These are phyloP conservation scores for Corynascus novoguineensis DNA, from an alignment of 495 filamentous ascomycete genomes.

Conservation along the genomic window DNA sequence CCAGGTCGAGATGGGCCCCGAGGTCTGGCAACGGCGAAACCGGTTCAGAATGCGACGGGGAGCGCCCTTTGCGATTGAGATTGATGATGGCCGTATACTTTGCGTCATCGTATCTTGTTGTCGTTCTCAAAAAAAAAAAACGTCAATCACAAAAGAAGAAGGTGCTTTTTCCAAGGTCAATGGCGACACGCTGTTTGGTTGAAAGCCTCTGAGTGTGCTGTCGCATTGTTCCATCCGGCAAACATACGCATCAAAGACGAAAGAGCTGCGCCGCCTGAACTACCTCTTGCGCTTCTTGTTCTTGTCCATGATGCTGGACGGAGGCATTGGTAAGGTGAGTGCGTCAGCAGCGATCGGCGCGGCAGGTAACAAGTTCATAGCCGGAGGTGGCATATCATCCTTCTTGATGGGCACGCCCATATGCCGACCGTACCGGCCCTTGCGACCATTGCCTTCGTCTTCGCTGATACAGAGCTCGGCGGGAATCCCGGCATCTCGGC, in stretches of 20 bases:
- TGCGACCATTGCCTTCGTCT: slow-evolving; percentile 92
- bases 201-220: not conserved
- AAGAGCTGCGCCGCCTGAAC: not conserved
- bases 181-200: not conserved
- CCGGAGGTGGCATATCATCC: slow-evolving; percentile 32
- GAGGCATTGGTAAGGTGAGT: not conserved
- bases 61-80: too few species aligned
- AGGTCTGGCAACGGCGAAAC: not conserved
- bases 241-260: not conserved
- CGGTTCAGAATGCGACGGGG: not conserved
- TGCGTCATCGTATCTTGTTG: not conserved
- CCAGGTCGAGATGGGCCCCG: not conserved
- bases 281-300: slow-evolving; percentile 49
- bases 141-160: not conserved
- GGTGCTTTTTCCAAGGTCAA: not conserved
- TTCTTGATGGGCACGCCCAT: slow-evolving; percentile 93
- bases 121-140: not conserved
- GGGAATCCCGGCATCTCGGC: slow-evolving; percentile 90
- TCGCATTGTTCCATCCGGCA: not conserved
- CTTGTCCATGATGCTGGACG: slow-evolving; percentile 30
- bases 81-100: not conserved
- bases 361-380: slow-evolving; percentile 33
- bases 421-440: slow-evolving; percentile 91
- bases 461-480: slow-evolving; percentile 92
- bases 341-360: slow-evolving; percentile 33